Percentiles rank a stretch among this genome's conserved stretches.
These are phyloP conservation scores for Cantharellus cinnabarinus DNA, from an alignment of 768 basidiomycete species.

Conservation along the genomic window DNA sequence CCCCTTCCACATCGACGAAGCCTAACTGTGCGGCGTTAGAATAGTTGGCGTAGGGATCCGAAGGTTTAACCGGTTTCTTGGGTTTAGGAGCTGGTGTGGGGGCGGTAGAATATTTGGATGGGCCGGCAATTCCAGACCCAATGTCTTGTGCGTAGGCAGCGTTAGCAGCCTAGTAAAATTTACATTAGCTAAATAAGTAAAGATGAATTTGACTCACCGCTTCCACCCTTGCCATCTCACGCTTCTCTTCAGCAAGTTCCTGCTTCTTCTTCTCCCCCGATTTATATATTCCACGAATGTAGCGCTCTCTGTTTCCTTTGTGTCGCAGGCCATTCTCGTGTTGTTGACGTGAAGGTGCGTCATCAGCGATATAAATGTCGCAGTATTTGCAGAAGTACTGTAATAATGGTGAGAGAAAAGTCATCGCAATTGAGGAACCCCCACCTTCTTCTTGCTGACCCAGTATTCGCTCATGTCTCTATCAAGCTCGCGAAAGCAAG, in stretches of 20 bases:
- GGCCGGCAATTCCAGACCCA: constrained; percentile 39
- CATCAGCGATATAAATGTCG: constrained; percentile 90
- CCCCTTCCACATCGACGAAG: constrained; percentile 54
- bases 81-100: constrained; percentile 19
- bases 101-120: constrained; percentile 10
- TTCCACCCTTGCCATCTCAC: constrained; percentile 74
- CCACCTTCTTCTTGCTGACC: constrained; percentile 62
- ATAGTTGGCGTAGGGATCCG: constrained; percentile 47
- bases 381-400: constrained; percentile 89
- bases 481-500: too few species aligned
- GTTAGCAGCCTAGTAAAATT: constrained; percentile 39
- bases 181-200: constrained; percentile 6
- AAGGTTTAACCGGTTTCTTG: constrained; percentile 15
- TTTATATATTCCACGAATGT: constrained; percentile 85
- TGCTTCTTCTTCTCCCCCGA: constrained; percentile 71
- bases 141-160: constrained; percentile 65
- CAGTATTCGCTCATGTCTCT: constrained; percentile 67
- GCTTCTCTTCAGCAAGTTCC: constrained; percentile 64
- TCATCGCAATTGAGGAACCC: not conserved
- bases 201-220: constrained; percentile 25
- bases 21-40: constrained; percentile 74
- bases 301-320: constrained; percentile 85
- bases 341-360: constrained; percentile 73
- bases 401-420: not conserved
- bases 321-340: constrained; percentile 90